Base-by-base conservation (phyloP, 345 rosid genomes). In the Heritiera littoralis region DNA sequence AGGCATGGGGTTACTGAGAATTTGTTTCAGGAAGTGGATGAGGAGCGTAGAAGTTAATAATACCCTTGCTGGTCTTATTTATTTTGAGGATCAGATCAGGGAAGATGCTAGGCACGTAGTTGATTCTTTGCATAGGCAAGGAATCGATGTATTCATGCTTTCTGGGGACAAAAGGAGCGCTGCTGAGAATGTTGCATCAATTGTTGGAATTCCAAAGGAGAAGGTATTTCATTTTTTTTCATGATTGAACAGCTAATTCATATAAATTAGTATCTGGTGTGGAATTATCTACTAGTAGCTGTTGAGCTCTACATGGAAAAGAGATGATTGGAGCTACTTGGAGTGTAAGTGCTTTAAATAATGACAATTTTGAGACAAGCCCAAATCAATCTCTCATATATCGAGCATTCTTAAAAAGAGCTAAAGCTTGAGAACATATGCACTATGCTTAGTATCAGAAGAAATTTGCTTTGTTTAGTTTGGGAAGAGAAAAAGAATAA, bases 91-190 rank as follows among this genome's bases (percentile, higher is more conserved):
- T 88, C 92, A 87, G 85, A 85, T 95, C 77, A 88, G 99, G 84
- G 97, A 93, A 80, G 99, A 95, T 89, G 98, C 98, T 72, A 80
- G 86, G 35, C 86, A 85, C 73, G 97, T 93, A 84, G 92, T 95
- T 70, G 87, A 83, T 66, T 79, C 91, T 78, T 82, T 95, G 86
- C 85, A 88, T 77, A 82, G 85, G 54, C 90, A 84, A 75, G 98
- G 99, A 75, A 89, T 95, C 73, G 80, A 84, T 79, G 95, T 92
- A 20, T 93, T 88, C 89, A 93, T 95, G 97, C 84, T 95, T 66
- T 95, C 99, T 73, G 99, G 99, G 72, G 99, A 95, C 88, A 93
- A 90, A 86, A 91, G 80, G 85, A 89, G 67, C 78, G 82, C 92
- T 80, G 98, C 99, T 9, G 96, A 95, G 79, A 82, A 92, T 80